A percentile compares a stretch with the other conserved stretches of the same genome.
Evolutionary conservation across 164 flowering plant species (phyloP).

Genomic region (Magnolia kwangsiensis): DNA sequence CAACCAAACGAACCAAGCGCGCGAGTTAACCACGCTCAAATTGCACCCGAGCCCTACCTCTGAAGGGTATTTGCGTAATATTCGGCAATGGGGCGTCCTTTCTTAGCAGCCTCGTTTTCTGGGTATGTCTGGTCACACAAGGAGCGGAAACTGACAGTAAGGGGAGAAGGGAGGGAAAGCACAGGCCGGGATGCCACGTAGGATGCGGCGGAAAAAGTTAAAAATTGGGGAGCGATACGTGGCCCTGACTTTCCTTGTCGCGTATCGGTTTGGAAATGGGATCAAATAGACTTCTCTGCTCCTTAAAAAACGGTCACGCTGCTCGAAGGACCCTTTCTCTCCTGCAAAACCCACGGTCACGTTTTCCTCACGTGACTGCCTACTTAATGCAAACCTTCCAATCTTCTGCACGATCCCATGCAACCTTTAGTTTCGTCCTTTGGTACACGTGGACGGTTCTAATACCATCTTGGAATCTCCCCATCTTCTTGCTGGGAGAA

Average conservation of each 20-base stretch:
- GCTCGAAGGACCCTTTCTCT: not conserved
- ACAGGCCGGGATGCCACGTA: not conserved
- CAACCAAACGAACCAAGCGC: too few species aligned
- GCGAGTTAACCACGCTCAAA: too few species aligned
- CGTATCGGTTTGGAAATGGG: slow-evolving; percentile 3
- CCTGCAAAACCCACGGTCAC: not conserved
- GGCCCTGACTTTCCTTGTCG: not conserved
- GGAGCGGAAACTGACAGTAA: not conserved
- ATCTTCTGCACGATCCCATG: not conserved
- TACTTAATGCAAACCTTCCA: not conserved
- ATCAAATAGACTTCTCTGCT: not conserved
- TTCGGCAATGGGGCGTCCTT: not conserved
- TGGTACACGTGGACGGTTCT: not conserved
- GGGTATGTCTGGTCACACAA: too few species aligned
- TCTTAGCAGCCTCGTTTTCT: not conserved
- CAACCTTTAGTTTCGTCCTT: not conserved
- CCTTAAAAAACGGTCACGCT: not conserved
- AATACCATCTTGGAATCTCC: not conserved
- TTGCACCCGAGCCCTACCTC: too few species aligned
- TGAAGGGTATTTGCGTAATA: not conserved
- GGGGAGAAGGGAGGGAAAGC: not conserved
- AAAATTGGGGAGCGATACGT: not conserved
- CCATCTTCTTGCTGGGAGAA: too few species aligned
- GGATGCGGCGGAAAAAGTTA: slow-evolving; percentile 12
- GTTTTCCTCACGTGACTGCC: not conserved